Base-by-base conservation (phyloP, 2,329 filamentous ascomycete genomes). In the Calonectria pseudoturangicola region DNA sequence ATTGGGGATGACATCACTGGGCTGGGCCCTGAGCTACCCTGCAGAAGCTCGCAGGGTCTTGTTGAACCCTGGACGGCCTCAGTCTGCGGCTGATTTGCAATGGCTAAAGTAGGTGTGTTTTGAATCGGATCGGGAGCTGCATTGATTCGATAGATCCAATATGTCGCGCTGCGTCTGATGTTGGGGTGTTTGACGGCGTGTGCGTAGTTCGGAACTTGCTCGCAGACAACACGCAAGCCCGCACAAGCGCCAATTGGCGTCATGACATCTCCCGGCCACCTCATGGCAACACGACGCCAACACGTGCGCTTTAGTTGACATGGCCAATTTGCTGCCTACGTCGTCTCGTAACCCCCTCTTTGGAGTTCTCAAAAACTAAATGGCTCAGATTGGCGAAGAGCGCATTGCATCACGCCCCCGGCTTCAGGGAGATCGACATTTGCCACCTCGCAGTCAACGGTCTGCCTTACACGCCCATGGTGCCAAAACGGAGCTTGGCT, bases 391-490 rank as follows among this genome's bases (percentile, higher is more conserved):
- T 60, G 54, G 39, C 54, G 15, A 15, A 25, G 27, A 39, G 1
- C 33, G 16, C 9, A 60, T 60, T 60, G 36, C 33, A 60, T 60
- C 54, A 60, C 36, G 1, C 13, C 13, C 18, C 27, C 56, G 21
- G 10, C 43, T 33, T 30, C 28, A 21, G 25, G 16, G 33, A 25
- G 58, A 69, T 54, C 45, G 25, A 62, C 45, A 63, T 68, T 60
- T 33, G 54, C 47, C 66, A 54, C 45, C 13, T 39, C 13, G 16
- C 27, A 12, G 21, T 36, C 47, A 51, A 54, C n/a, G 56, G 27
- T 69, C 56, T 69, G 66, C 66, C 66, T 69, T 60, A 27, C 27
- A 21, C 33, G 18, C 33, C n/a, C 36, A 36, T 28, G 9, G 18
- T 60, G 47, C 56, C 33, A 58, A 30, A 30, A 51, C 15, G 47